A percentile compares a stretch with the other conserved stretches of the same genome.
These are phyloP conservation scores for Teratosphaeriaceae sp. DNA, from an alignment of 2,329 filamentous ascomycete species.

Conservation along the genomic window DNA sequence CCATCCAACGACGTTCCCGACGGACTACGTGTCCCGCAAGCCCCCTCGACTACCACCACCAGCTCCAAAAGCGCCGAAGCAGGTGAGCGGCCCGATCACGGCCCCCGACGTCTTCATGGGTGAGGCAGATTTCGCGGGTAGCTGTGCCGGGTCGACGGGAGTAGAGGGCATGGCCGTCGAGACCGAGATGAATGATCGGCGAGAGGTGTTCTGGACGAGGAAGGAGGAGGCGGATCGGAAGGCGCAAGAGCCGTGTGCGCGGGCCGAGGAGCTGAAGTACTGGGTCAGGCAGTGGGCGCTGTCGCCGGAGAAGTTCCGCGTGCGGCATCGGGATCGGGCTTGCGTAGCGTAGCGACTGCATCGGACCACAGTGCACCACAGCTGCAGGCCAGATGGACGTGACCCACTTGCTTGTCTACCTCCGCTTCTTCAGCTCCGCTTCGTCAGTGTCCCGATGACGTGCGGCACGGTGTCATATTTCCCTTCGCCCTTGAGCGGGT, in stretches of 20 bases:
- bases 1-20: too few species aligned
- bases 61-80: background rate
- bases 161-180: background rate
- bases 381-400: background rate
- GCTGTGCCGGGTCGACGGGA: background rate
- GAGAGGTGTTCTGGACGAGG: background rate
- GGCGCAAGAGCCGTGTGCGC: background rate
- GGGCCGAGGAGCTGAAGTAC: background rate
- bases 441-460: constrained; percentile 27
- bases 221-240: background rate
- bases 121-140: background rate
- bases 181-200: background rate
- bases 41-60: background rate
- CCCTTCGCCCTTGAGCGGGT: constrained; percentile 24
- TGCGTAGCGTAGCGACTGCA: too few species aligned
- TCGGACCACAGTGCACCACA: too few species aligned
- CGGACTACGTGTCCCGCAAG: too few species aligned
- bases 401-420: too few species aligned
- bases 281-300: too few species aligned
- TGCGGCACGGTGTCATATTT: constrained; percentile 31
- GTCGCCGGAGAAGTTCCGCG: too few species aligned
- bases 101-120: background rate
- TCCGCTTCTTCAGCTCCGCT: constrained; percentile 10
- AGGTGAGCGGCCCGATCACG: background rate
- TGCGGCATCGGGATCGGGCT: too few species aligned